These are phyloP conservation scores for Hondaea fermentalgiana DNA, from an alignment of 108 stramenopile species.

Conservation along the genomic window DNA sequence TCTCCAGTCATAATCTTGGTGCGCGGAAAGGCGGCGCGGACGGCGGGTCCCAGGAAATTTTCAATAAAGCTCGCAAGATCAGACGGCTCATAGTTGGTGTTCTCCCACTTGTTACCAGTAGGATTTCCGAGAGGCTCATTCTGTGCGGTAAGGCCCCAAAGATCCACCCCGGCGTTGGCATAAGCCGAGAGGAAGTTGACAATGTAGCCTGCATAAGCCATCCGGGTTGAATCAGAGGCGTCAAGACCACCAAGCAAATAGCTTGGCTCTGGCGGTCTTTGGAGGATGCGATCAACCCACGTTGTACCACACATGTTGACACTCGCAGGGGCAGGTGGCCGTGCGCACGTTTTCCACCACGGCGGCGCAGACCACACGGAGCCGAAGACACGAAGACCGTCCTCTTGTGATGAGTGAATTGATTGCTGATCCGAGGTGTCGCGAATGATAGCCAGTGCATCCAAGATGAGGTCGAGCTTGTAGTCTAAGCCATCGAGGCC, in stretches of 20 bases:
- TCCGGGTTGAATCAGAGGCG: not conserved
- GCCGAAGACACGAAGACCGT: not conserved
- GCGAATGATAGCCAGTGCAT: not conserved
- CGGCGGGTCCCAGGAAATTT: not conserved
- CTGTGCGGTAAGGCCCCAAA: not conserved
- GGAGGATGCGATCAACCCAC: no score
- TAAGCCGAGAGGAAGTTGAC: not conserved
- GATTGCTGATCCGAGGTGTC: not conserved
- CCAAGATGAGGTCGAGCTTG: not conserved
- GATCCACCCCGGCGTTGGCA: not conserved
- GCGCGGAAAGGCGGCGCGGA: not conserved
- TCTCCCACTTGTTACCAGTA: not conserved
- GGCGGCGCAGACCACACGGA: not conserved
- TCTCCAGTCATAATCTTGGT: not conserved
- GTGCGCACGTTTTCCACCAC: not conserved
- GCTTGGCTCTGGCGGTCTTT: not conserved
- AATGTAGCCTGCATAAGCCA: not conserved
- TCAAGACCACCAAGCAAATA: not conserved
- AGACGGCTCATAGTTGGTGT: not conserved
- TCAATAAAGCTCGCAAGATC: not conserved
- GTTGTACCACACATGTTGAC: not conserved
- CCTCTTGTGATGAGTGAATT: not conserved
- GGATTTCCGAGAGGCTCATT: not conserved
- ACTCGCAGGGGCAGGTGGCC: not conserved
- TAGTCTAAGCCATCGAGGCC: not conserved